phyloP scores from a whole-genome alignment of 106 monocot species.

The Allium cepa region DNA sequence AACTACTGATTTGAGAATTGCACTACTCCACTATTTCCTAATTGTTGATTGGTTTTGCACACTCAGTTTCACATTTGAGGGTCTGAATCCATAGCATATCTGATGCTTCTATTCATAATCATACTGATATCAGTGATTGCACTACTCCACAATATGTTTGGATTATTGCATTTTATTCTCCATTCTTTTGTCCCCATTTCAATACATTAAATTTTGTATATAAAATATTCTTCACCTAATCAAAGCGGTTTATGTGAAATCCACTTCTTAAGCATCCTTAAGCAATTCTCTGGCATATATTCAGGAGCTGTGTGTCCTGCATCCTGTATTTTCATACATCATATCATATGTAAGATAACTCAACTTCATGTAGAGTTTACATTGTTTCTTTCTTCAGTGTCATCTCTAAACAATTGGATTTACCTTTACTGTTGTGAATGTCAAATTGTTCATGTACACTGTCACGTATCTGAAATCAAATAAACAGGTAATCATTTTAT shows the following conservation, averaged over 20 bases:
- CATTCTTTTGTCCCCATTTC: too few relatives aligned
- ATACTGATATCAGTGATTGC: too few relatives aligned
- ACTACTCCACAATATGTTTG: too few relatives aligned
- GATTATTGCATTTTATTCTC: too few relatives aligned
- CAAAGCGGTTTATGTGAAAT: slow-evolving; percentile 21
- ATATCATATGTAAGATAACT: not conserved
- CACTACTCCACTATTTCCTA: too few relatives aligned
- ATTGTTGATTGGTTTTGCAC: too few relatives aligned
- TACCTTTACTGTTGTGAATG: slow-evolving; percentile 22
- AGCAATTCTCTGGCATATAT: slow-evolving; percentile 31
- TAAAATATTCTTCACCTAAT: not conserved
- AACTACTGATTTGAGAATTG: too few relatives aligned
- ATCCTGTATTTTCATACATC: slow-evolving; percentile 23
- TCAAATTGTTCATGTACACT: slow-evolving; percentile 12
- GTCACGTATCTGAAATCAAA: slow-evolving; percentile 8
- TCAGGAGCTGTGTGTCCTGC: slow-evolving; percentile 56
- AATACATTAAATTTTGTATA: too few relatives aligned
- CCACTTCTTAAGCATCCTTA: slow-evolving; percentile 49
- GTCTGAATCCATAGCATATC: too few relatives aligned
- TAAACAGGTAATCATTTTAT: not conserved
- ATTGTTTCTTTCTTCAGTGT: not conserved
- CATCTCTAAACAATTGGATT: not conserved
- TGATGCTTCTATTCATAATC: too few relatives aligned
- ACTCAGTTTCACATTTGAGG: too few relatives aligned
- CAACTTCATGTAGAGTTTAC: not conserved